Percentiles rank a stretch among this genome's conserved stretches.
phyloP scores from a whole-genome alignment of 495 filamentous ascomycete species.

The Daldinia caldariorum region DNA sequence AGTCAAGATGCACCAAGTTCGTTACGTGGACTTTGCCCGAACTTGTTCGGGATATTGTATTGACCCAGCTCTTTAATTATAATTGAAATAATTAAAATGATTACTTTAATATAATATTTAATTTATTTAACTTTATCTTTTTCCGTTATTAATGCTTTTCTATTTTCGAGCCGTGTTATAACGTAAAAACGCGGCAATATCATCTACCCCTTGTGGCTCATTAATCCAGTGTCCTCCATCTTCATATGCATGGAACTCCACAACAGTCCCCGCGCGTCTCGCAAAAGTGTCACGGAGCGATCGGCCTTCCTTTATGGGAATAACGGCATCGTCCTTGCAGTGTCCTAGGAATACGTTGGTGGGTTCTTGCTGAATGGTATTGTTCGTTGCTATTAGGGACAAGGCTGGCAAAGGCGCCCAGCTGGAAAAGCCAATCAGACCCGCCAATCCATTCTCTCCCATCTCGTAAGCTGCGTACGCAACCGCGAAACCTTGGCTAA shows the following conservation, averaged over 20 bases:
- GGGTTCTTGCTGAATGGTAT: background rate
- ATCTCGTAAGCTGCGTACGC: conserved; percentile 55
- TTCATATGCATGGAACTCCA: conserved; percentile 62
- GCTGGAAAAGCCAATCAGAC: conserved; percentile 65
- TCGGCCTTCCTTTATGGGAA: conserved; percentile 58
- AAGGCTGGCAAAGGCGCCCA: conserved; percentile 60
- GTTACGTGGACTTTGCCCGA: too few relatives aligned
- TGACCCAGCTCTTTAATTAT: too few relatives aligned
- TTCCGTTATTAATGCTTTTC: too few relatives aligned
- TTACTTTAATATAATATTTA: too few relatives aligned
- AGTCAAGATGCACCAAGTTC: too few relatives aligned
- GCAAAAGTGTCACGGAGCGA: conserved; percentile 53
- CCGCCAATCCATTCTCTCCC: conserved; percentile 46
- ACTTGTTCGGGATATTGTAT: too few relatives aligned
- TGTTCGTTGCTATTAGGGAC: background rate
- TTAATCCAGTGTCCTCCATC: conserved; percentile 68
- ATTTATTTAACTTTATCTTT: too few relatives aligned
- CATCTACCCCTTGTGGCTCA: conserved; percentile 61
- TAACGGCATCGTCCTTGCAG: conserved; percentile 61
- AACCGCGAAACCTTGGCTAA: conserved; percentile 57
- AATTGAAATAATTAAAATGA: too few relatives aligned
- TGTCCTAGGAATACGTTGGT: conserved; percentile 65
- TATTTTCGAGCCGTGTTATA: too few relatives aligned
- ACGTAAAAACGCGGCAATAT: conserved; percentile 48
- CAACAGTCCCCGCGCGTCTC: conserved; percentile 46